phyloP scores from a whole-genome alignment of 1,139 yeast species.

The Candida sp. region DNA sequence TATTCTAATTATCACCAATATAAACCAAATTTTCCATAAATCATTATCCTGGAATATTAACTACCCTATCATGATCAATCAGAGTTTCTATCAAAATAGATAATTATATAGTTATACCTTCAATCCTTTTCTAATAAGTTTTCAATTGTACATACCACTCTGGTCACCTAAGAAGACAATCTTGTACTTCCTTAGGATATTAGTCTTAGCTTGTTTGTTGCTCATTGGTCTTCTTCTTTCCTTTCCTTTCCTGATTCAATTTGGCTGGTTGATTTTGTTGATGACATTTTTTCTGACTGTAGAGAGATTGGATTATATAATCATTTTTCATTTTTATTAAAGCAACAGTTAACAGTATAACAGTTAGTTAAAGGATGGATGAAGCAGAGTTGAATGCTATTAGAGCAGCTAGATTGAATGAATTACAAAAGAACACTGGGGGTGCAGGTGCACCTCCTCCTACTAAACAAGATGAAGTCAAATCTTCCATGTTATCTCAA shows the following conservation, averaged over 20 bases:
- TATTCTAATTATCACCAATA: too few species aligned
- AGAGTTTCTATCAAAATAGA: too few species aligned
- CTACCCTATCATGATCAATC: too few species aligned
- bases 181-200: slow-evolving; percentile 64
- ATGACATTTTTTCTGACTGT: neutral
- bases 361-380: slow-evolving; percentile 41
- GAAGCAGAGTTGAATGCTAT: slow-evolving; percentile 87
- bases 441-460: slow-evolving; percentile 29
- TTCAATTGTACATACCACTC: slow-evolving; percentile 50
- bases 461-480: slow-evolving; percentile 23
- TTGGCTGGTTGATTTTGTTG: neutral
- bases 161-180: slow-evolving; percentile 97
- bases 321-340: neutral
- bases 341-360: too few species aligned
- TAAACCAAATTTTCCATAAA: too few species aligned
- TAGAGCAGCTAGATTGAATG: slow-evolving; percentile 83
- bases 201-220: slow-evolving; percentile 10
- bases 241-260: neutral
- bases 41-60: too few species aligned
- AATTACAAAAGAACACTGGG: slow-evolving; percentile 59
- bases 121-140: neutral
- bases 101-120: too few species aligned
- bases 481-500: slow-evolving; percentile 53
- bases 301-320: slow-evolving; percentile 1
- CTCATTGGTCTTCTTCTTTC: slow-evolving; percentile 6